Base-by-base conservation (phyloP, 2,329 filamentous ascomycete genomes). In the Daldinia sp. region DNA sequence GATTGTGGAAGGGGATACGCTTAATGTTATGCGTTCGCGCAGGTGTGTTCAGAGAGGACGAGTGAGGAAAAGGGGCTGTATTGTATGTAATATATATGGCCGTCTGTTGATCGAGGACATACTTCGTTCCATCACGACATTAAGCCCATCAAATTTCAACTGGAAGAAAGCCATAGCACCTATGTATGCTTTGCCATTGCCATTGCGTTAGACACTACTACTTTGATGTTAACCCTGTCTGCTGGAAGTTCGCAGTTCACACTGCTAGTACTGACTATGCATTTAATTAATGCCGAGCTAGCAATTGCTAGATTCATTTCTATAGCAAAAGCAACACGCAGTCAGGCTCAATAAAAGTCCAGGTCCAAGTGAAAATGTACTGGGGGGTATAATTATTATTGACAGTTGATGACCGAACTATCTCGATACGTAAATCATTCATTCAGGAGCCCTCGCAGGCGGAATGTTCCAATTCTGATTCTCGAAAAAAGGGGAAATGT, bases 321-420 rank as follows among this genome's bases (percentile, higher is more conserved):
- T 5, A 18, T 51, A 51, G 44, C 13, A 44, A 18, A 48, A 48
- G n/a, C 6, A 30, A 30, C 9, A 35, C 33, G 33, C 9, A 35
- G 7, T 6, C 18, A 33, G 46, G 7, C 13, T 62, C 6, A 50
- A 28, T 62, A 4, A 50, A 28, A 61, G 26, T 4, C 15, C 18
- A 30, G 13, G 10, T 37, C 10, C 7, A 35, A 35, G 6, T 35
- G 33, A 35, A 35, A 9, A 42, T n/a, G 13, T 26, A n/a, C 23
- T 44, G 39, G 39, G 39, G 54, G 54, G 54, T 57, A 46, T 33
- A 9, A 62, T 56, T 71, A 68, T 63, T 63, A 70, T 65, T 64
- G 62, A 64, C 56, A 61, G 55, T 30, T 60, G 63, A 63, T 63
- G 44, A 66, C 30, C 26, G 42, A 58, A 66, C 63, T 68, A 71